phyloP scores from a whole-genome alignment of 78 protist species.

The Polysphondylium violaceum region DNA sequence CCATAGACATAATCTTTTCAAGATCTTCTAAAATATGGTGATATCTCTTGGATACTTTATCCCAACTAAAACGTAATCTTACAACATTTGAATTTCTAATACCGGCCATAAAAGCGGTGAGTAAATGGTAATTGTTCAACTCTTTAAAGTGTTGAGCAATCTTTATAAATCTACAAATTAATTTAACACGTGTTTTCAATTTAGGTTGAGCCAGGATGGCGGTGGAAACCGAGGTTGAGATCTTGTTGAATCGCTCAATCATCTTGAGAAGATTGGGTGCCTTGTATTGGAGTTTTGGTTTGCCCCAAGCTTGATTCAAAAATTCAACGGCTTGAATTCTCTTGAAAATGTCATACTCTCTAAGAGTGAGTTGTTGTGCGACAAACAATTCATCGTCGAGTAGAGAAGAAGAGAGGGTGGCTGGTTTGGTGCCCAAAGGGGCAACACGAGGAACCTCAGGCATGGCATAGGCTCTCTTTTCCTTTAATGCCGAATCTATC shows the following conservation, averaged over 20 bases:
- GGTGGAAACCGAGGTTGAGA: slow-evolving; percentile 85
- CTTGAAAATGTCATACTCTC: slow-evolving; percentile 66
- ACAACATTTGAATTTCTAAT: slow-evolving; percentile 59
- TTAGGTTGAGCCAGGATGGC: slow-evolving; percentile 62
- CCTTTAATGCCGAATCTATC: slow-evolving; percentile 57
- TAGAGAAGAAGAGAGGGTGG: slow-evolving; percentile 14
- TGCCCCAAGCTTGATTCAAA: slow-evolving; percentile 79
- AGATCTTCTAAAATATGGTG: slow-evolving; percentile 48
- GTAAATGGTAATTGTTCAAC: slow-evolving; percentile 72
- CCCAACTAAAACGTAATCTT: slow-evolving; percentile 65
- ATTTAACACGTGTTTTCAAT: slow-evolving; percentile 57
- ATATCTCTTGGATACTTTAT: slow-evolving; percentile 54
- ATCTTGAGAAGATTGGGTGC: slow-evolving; percentile 73
- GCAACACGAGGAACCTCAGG: slow-evolving; percentile 45
- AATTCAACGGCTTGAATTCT: slow-evolving; percentile 77
- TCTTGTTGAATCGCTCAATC: slow-evolving; percentile 80
- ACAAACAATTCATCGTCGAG: slow-evolving; percentile 74
- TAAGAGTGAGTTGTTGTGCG: slow-evolving; percentile 52
- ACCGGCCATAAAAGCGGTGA: slow-evolving; percentile 77
- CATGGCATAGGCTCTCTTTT: slow-evolving; percentile 71
- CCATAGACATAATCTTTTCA: slow-evolving; percentile 81
- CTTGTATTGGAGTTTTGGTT: slow-evolving; percentile 81
- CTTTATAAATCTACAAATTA: slow-evolving; percentile 72
- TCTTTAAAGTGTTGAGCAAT: slow-evolving; percentile 83
- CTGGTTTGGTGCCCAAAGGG: not conserved